Percentiles rank a stretch among this genome's conserved stretches.
Conservation (phyloP, 441 rosid species). For the Arabidopsis lyrata region DNA sequence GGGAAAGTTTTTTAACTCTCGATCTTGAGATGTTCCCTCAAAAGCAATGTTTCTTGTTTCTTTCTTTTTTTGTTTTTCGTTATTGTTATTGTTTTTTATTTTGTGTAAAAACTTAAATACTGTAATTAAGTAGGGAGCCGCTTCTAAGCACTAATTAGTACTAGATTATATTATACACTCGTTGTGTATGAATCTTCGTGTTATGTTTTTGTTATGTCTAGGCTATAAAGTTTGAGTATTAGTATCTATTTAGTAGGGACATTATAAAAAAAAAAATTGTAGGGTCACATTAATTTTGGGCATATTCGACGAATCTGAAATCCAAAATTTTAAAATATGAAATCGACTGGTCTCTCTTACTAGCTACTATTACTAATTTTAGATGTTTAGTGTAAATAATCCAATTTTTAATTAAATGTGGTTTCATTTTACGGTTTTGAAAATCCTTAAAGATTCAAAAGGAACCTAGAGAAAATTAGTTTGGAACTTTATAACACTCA, state of each 20-base stretch:
- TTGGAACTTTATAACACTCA: not conserved
- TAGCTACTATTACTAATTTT: not conserved
- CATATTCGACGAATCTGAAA: slow-evolving; percentile 37
- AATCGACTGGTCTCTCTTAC: not conserved
- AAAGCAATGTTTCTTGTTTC: slow-evolving; percentile 44
- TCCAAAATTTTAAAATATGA: slow-evolving; percentile 7
- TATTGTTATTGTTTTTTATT: not conserved
- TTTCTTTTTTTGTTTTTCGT: slow-evolving; percentile 23
- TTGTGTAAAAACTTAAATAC: slow-evolving; percentile 20
- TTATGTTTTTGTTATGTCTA: slow-evolving; percentile 27
- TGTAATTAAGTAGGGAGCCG: slow-evolving; percentile 37
- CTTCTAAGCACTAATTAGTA: slow-evolving; percentile 26
- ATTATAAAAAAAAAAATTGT: not conserved
- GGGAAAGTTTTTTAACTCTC: slow-evolving; percentile 33
- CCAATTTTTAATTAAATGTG: not conserved
- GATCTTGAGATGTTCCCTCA: slow-evolving; percentile 43
- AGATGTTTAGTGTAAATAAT: not conserved
- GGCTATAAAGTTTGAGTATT: slow-evolving; percentile 18
- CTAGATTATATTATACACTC: slow-evolving; percentile 37
- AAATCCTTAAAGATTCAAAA: not conserved
- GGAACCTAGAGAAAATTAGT: not conserved
- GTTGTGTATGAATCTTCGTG: slow-evolving; percentile 16
- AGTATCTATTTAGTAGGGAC: slow-evolving; percentile 7
- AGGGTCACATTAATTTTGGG: slow-evolving; percentile 17
- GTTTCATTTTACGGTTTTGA: not conserved